Evolutionary conservation across 352 stramenopile species (phyloP).

Genomic region (Phytophthora citrophthora): DNA sequence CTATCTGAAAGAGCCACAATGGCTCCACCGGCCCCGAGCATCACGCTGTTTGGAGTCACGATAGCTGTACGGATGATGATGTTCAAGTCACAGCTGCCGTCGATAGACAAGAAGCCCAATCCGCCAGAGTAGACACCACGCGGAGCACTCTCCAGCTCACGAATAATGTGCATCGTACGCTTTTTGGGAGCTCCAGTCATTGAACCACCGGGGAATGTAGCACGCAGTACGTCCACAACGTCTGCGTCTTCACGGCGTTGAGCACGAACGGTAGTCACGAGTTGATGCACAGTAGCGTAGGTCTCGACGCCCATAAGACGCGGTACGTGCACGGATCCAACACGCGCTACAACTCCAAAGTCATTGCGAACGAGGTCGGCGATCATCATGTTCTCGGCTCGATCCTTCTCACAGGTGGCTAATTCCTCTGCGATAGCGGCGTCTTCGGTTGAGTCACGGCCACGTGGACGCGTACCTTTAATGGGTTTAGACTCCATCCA

Average conservation of each 20-base stretch:
- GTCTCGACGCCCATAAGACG: slow-evolving; percentile 95
- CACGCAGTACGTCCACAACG: slow-evolving; percentile 91
- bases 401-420: slow-evolving; percentile 91
- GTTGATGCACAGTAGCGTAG: slow-evolving; percentile 97
- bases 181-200: slow-evolving; percentile 99
- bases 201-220: slow-evolving; percentile 97
- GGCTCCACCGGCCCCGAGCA: slow-evolving; percentile 94
- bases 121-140: slow-evolving; percentile 97
- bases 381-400: slow-evolving; percentile 99
- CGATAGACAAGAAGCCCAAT: slow-evolving; percentile 95
- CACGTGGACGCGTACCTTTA: slow-evolving; percentile 93
- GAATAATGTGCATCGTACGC: slow-evolving; percentile 96
- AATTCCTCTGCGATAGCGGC: slow-evolving; percentile 75
- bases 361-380: slow-evolving; percentile 97
- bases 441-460: slow-evolving; percentile 54
- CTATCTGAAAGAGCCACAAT: slow-evolving; percentile 95
- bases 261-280: slow-evolving; percentile 96
- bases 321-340: slow-evolving; percentile 93
- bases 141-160: slow-evolving; percentile 86
- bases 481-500: slow-evolving; percentile 97
- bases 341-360: slow-evolving; percentile 92
- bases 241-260: slow-evolving; percentile 53
- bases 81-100: slow-evolving; percentile 96
- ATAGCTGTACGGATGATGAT: slow-evolving; percentile 98
- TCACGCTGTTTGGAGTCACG: slow-evolving; percentile 78